These are phyloP conservation scores for Euphrasia confusa DNA, from an alignment of 257 asterid species.

Conservation along the genomic window DNA sequence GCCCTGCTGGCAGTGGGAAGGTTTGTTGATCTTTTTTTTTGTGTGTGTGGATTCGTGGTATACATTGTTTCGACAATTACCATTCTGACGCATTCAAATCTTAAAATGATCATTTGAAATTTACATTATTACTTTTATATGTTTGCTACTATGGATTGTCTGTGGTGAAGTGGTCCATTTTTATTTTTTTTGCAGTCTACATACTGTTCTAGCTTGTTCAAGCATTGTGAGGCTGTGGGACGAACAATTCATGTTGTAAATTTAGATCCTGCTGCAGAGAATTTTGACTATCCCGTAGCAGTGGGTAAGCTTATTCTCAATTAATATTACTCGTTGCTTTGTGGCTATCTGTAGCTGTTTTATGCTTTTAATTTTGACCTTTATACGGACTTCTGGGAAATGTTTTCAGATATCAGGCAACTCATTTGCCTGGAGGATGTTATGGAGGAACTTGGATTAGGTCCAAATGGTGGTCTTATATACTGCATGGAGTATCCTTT, in stretches of 20 bases:
- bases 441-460: conserved; percentile 89
- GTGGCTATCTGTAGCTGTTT: neutral
- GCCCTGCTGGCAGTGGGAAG: conserved; percentile 99
- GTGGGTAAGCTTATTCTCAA: conserved; percentile 51
- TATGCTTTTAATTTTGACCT: conserved; percentile 15
- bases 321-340: conserved; percentile 8
- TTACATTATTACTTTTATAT: conserved; percentile 1
- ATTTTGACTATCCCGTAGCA: conserved; percentile 92
- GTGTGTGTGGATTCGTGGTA: neutral
- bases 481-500: conserved; percentile 99
- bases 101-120: neutral
- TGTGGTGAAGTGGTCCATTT: conserved; percentile 8
- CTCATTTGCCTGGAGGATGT: conserved; percentile 87
- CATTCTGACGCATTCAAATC: neutral
- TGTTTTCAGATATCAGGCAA: conserved; percentile 71
- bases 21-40: conserved; percentile 33
- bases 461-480: conserved; percentile 95
- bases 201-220: conserved; percentile 77
- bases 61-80: neutral
- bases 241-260: conserved; percentile 77
- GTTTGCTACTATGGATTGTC: neutral
- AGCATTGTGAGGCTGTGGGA: conserved; percentile 76
- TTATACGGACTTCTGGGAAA: conserved; percentile 9
- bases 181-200: conserved; percentile 62
- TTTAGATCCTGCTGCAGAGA: conserved; percentile 97